phyloP scores from a whole-genome alignment of 805 yeast species.

The Lachancea kluyveri region DNA sequence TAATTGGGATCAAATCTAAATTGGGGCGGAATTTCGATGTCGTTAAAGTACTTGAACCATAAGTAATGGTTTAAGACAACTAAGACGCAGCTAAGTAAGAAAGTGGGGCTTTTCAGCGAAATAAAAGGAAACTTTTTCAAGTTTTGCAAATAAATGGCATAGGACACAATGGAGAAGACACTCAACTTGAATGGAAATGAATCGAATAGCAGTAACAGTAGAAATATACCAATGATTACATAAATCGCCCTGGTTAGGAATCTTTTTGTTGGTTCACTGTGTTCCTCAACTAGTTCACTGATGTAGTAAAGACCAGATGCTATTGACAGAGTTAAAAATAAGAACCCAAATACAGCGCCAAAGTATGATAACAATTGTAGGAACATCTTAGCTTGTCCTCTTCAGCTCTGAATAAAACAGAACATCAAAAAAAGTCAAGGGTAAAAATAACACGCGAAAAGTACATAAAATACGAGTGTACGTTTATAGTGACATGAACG shows the following conservation, averaged over 20 bases:
- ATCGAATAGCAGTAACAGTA: slow-evolving; percentile 64
- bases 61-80: slow-evolving; percentile 77
- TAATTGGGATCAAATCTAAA: slow-evolving; percentile 52
- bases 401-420: neutral
- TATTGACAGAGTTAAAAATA: slow-evolving; percentile 55
- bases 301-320: slow-evolving; percentile 91
- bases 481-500: too few species aligned
- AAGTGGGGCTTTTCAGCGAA: slow-evolving; percentile 61
- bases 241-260: slow-evolving; percentile 60
- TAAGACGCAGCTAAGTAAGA: slow-evolving; percentile 62
- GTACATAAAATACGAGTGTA: too few species aligned
- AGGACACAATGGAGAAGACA: slow-evolving; percentile 61
- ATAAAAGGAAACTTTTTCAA: slow-evolving; percentile 80
- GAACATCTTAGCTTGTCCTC: slow-evolving; percentile 41
- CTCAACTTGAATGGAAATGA: slow-evolving; percentile 70
- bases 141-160: slow-evolving; percentile 70
- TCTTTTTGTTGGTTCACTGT: slow-evolving; percentile 76
- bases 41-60: slow-evolving; percentile 84
- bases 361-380: slow-evolving; percentile 50
- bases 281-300: slow-evolving; percentile 90
- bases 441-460: too few species aligned
- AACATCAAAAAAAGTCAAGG: too few species aligned
- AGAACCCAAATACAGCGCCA: slow-evolving; percentile 58
- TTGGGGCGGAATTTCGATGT: slow-evolving; percentile 61
- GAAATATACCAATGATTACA: slow-evolving; percentile 46